phyloP scores from a whole-genome alignment of 352 stramenopile genomes.

The Globisporangium acanthophoron region DNA sequence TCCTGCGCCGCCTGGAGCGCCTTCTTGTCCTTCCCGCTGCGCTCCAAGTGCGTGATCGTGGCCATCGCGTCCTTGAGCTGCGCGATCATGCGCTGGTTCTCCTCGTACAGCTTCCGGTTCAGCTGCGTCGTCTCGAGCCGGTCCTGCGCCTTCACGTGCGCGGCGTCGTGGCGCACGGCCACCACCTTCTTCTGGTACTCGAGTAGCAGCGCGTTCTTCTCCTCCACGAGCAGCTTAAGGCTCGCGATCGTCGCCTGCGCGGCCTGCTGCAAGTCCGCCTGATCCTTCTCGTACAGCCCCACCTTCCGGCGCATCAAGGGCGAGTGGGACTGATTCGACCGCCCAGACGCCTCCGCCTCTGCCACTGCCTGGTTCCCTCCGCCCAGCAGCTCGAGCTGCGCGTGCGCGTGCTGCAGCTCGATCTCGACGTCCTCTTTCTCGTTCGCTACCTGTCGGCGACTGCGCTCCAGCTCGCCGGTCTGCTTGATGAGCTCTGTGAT shows the following conservation, averaged over 20 bases:
- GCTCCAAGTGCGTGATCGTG: conserved; percentile 61
- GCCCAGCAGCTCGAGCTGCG: conserved; percentile 17
- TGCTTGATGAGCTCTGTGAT: conserved; percentile 37
- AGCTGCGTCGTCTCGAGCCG: conserved; percentile 46
- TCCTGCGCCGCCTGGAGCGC: conserved; percentile 59
- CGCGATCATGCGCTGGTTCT: conserved; percentile 71
- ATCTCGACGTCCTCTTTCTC: conserved; percentile 56
- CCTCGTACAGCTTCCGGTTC: conserved; percentile 69
- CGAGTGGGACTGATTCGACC: conserved; percentile 14
- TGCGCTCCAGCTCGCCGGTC: conserved; percentile 35
- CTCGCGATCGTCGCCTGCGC: conserved; percentile 75
- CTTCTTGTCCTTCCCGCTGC: conserved; percentile 45
- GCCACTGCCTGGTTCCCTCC: neutral
- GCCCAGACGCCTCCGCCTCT: conserved; percentile 1
- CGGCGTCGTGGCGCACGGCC: conserved; percentile 36
- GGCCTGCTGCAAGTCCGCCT: conserved; percentile 62
- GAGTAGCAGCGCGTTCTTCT: conserved; percentile 66
- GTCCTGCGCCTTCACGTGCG: conserved; percentile 43
- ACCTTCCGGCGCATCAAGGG: conserved; percentile 60
- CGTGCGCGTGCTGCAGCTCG: conserved; percentile 48
- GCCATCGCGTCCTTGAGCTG: conserved; percentile 66
- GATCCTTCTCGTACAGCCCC: conserved; percentile 73
- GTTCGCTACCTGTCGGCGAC: conserved; percentile 33
- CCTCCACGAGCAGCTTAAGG: conserved; percentile 70
- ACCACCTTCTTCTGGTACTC: conserved; percentile 59